Percentiles rank a stretch among this genome's conserved stretches.
These are phyloP conservation scores for Poterioochromonas sp. DNA, from an alignment of 352 stramenopile species.

Conservation along the genomic window DNA sequence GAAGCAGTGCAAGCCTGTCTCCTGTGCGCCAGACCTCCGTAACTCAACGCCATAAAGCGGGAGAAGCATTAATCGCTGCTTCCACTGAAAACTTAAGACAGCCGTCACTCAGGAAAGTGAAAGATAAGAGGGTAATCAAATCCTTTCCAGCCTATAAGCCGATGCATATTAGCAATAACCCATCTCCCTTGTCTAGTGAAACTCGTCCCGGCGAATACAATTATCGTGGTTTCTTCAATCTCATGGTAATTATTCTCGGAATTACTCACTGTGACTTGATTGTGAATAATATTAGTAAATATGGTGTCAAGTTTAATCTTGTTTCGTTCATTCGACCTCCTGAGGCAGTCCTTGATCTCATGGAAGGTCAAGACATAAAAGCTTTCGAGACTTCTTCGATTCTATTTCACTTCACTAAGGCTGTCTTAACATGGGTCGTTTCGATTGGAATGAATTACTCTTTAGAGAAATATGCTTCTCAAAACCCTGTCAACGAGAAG, in stretches of 20 bases:
- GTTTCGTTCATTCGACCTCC: background rate
- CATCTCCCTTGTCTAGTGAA: conserved; percentile 16
- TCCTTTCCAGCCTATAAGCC: conserved; percentile 31
- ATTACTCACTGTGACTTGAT: conserved; percentile 31
- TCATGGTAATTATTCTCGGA: conserved; percentile 31
- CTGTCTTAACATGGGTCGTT: background rate
- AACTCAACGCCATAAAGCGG: background rate
- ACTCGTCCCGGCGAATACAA: conserved; percentile 16
- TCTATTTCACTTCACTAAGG: background rate
- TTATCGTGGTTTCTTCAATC: conserved; percentile 36
- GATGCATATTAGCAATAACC: background rate
- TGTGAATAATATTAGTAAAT: conserved; percentile 31
- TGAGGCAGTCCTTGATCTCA: conserved; percentile 24
- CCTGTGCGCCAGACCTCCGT: background rate
- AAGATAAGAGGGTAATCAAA: conserved; percentile 19
- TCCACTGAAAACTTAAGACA: no score
- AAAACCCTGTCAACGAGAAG: background rate
- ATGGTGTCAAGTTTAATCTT: conserved; percentile 23
- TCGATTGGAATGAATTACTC: background rate
- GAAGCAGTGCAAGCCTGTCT: background rate
- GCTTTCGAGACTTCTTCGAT: background rate
- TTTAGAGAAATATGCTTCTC: conserved; percentile 9
- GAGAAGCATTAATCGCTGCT: background rate
- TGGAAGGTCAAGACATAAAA: no score
- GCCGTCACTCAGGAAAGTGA: background rate